Percentiles rank a stretch among this genome's conserved stretches.
Evolutionary conservation across 2,329 filamentous ascomycete species (phyloP).

Genomic region (Sarocladium kiliense): DNA sequence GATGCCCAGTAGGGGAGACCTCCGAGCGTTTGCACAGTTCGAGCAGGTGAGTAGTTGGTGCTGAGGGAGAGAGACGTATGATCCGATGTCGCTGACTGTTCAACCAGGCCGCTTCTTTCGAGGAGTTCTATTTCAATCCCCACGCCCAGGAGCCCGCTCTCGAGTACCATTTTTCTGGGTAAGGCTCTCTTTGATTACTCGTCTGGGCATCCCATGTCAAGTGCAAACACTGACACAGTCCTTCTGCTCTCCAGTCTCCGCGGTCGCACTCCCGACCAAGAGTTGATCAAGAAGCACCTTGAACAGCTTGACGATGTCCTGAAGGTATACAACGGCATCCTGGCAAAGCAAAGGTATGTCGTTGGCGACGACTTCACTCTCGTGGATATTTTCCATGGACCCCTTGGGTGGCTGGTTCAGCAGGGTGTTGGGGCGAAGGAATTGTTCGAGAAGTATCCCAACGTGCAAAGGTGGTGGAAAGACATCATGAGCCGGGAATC

Average conservation of each 20-base stretch:
- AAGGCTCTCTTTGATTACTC: no score
- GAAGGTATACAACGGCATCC: background rate
- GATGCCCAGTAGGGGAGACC: background rate
- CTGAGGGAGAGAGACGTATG: no score
- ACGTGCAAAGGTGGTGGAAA: background rate
- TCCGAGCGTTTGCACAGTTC: background rate
- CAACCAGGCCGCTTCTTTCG: no score
- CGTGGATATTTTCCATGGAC: conserved; percentile 2
- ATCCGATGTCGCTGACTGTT: no score
- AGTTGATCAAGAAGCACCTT: background rate
- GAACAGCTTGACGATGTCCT: background rate
- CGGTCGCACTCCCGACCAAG: background rate
- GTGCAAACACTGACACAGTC: no score
- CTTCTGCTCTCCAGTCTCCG: background rate
- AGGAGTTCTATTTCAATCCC: background rate
- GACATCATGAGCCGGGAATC: background rate
- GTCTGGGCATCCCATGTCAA: no score
- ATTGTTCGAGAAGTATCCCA: conserved; percentile 4
- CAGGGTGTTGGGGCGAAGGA: background rate
- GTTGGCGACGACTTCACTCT: background rate
- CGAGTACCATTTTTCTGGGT: background rate
- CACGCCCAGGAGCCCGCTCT: background rate
- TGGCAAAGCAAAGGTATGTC: background rate
- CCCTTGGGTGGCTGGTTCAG: background rate
- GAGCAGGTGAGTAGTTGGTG: background rate